These are phyloP conservation scores for Gymnopus androsaceus DNA, from an alignment of 1,284 basidiomycete species.

Conservation along the genomic window DNA sequence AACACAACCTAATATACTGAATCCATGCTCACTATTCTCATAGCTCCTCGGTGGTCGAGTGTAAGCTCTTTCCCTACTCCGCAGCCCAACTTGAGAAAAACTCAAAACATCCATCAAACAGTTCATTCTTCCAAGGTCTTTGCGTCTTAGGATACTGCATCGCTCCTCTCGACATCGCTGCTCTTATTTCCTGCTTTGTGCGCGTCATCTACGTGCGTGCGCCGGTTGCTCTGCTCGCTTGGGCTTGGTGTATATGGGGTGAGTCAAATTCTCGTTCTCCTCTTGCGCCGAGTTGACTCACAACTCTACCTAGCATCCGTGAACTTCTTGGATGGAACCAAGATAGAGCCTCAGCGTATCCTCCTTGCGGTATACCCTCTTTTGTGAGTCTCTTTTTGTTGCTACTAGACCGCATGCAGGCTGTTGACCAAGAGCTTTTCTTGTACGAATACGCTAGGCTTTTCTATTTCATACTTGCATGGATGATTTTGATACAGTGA, in stretches of 20 bases:
- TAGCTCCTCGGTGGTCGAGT: conserved; percentile 92
- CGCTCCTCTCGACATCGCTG: conserved; percentile 87
- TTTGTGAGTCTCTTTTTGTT: conserved; percentile 52
- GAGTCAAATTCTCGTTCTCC: conserved; percentile 33
- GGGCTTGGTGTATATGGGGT: conserved; percentile 98
- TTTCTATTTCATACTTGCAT: conserved; percentile 85
- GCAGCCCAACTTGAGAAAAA: not conserved
- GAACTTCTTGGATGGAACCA: conserved; percentile 92
- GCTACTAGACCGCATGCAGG: not conserved
- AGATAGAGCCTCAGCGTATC: conserved; percentile 85
- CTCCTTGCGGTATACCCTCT: conserved; percentile 92
- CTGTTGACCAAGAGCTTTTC: conserved; percentile 9
- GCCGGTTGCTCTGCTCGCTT: conserved; percentile 81
- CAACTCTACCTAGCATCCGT: conserved; percentile 69
- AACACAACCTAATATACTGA: not conserved
- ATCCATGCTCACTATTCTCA: not conserved
- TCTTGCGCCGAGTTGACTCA: conserved; percentile 8
- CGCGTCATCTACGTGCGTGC: conserved; percentile 83
- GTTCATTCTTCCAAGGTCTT: conserved; percentile 93
- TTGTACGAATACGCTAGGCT: conserved; percentile 62
- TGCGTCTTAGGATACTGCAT: conserved; percentile 92
- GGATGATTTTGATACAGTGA: conserved; percentile 92
- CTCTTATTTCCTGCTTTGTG: conserved; percentile 84
- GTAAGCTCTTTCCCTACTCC: conserved; percentile 46
- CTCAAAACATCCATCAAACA: conserved; percentile 33